A percentile compares a stretch with the other conserved stretches of the same genome.
Conservation (phyloP, 371 early-diverging fungal species). For the Phascolomyces articulosus region DNA sequence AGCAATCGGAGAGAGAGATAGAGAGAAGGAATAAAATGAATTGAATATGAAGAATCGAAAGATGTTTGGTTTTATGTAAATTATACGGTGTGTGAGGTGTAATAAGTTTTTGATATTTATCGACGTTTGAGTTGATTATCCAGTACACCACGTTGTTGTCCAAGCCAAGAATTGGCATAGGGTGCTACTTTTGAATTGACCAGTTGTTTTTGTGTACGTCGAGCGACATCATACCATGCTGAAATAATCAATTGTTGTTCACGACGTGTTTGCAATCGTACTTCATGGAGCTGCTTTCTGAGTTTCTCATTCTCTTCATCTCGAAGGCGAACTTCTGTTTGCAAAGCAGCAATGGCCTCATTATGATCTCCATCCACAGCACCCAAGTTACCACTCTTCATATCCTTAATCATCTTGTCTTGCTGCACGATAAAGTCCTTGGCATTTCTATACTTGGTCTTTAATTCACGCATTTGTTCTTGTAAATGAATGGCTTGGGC, state of each 20-base stretch:
- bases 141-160: conserved; percentile 65
- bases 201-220: conserved; percentile 50
- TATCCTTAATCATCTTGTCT: conserved; percentile 55
- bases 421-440: conserved; percentile 69
- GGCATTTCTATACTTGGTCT: conserved; percentile 68
- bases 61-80: no score
- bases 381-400: conserved; percentile 13
- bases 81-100: no score
- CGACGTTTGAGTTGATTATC: conserved; percentile 63
- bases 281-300: conserved; percentile 65
- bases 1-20: not conserved
- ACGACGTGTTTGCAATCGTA: conserved; percentile 57
- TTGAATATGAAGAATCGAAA: not conserved
- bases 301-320: conserved; percentile 73
- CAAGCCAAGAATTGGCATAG: conserved; percentile 73
- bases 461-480: conserved; percentile 63
- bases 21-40: not conserved
- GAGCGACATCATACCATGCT: conserved; percentile 74
- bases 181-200: conserved; percentile 40
- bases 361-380: conserved; percentile 36
- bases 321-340: conserved; percentile 59
- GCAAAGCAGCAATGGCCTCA: conserved; percentile 76
- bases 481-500: conserved; percentile 55
- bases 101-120: conserved; percentile 13
- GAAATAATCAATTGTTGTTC: conserved; percentile 77